A percentile compares a stretch with the other conserved stretches of the same genome.
Conservation (phyloP, 2,329 filamentous ascomycete species). For the Neonectria ditissima region DNA sequence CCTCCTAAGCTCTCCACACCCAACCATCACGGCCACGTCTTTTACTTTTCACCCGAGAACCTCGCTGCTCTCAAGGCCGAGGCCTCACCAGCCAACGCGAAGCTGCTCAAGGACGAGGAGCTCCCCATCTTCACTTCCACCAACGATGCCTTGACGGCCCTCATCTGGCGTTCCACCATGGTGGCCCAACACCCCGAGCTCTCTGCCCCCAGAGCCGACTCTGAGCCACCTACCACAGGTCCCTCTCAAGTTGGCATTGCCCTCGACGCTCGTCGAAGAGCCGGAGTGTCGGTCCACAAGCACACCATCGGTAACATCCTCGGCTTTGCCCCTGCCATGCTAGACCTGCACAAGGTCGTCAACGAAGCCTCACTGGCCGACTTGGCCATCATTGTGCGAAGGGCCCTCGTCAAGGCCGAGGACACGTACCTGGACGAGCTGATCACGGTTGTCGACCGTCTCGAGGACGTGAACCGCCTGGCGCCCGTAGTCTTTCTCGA, state of each 20-base stretch:
- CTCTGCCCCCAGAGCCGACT: background rate
- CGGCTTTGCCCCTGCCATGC: slow-evolving; percentile 25
- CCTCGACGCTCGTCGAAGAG: slow-evolving; percentile 26
- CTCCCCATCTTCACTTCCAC: slow-evolving; percentile 25
- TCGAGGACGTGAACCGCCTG: slow-evolving; percentile 21
- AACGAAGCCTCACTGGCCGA: slow-evolving; percentile 27
- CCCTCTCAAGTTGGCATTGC: slow-evolving; percentile 23
- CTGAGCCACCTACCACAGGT: slow-evolving; percentile 6
- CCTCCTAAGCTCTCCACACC: slow-evolving; percentile 24
- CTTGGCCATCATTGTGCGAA: slow-evolving; percentile 21
- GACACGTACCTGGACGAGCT: slow-evolving; percentile 19
- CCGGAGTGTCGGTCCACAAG: slow-evolving; percentile 23
- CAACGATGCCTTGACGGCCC: slow-evolving; percentile 26
- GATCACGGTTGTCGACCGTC: slow-evolving; percentile 19
- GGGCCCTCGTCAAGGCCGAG: slow-evolving; percentile 20
- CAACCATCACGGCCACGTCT: slow-evolving; percentile 25
- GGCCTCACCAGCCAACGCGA: slow-evolving; percentile 24
- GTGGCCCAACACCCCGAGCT: slow-evolving; percentile 21
- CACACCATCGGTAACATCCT: slow-evolving; percentile 28
- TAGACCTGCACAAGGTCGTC: slow-evolving; percentile 23
- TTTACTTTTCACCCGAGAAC: slow-evolving; percentile 22
- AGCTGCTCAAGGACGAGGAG: slow-evolving; percentile 20
- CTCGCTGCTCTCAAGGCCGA: slow-evolving; percentile 23
- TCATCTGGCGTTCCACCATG: slow-evolving; percentile 31
- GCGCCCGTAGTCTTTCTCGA: slow-evolving; percentile 24